A percentile compares a stretch with the other conserved stretches of the same genome.
These are phyloP conservation scores for Aureobasidium pullulans DNA, from an alignment of 2,329 filamentous ascomycete genomes.

Conservation along the genomic window DNA sequence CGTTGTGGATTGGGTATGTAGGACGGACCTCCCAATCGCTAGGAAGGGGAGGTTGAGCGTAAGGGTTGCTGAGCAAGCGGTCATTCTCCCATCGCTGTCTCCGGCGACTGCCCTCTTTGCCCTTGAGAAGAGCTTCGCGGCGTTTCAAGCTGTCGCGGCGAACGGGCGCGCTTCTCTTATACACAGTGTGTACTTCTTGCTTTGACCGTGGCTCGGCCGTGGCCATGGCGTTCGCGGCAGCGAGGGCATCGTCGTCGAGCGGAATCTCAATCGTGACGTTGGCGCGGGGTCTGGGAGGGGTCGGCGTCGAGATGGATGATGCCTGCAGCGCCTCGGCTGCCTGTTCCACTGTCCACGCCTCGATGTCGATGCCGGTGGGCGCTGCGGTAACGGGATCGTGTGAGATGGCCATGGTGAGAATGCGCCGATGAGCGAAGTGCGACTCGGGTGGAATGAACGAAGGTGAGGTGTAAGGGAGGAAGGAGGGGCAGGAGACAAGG, in stretches of 20 bases:
- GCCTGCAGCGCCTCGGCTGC: constrained; percentile 36
- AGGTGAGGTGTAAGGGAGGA: not conserved
- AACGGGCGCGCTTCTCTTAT: constrained; percentile 47
- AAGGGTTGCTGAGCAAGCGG: constrained; percentile 77
- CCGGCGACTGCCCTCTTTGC: constrained; percentile 82
- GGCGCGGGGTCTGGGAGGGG: constrained; percentile 34
- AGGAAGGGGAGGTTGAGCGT: constrained; percentile 72
- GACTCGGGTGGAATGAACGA: not conserved
- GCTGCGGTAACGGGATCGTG: not conserved
- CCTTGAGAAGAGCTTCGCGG: constrained; percentile 73
- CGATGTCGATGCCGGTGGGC: constrained; percentile 22
- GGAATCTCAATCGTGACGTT: constrained; percentile 65
- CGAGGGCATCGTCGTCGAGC: constrained; percentile 50
- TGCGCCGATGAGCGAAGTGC: not conserved
- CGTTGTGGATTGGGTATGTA: constrained; percentile 66
- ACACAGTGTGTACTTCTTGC: constrained; percentile 36
- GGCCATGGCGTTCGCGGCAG: constrained; percentile 16
- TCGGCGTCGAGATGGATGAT: constrained; percentile 31
- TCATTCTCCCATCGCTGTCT: constrained; percentile 95
- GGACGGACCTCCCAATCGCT: constrained; percentile 77
- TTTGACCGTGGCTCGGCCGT: constrained; percentile 17
- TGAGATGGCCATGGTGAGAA: constrained; percentile 10
- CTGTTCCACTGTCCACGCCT: constrained; percentile 42
- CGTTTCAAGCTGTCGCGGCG: constrained; percentile 56
- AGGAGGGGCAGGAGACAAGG: not conserved